phyloP scores from a whole-genome alignment of 495 filamentous ascomycete species.

The Aspergillus campestris region DNA sequence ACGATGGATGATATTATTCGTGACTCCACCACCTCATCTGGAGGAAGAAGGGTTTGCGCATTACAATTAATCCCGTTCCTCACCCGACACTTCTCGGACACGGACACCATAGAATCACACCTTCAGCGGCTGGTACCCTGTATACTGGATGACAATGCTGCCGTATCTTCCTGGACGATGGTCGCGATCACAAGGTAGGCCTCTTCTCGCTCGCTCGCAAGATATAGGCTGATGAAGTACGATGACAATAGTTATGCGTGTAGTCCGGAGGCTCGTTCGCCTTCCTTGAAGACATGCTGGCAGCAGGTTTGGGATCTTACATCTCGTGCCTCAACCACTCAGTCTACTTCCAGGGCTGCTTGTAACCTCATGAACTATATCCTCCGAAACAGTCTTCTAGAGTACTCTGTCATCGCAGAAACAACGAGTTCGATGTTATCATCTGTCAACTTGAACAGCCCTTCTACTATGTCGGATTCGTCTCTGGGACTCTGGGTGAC shows the following conservation, averaged over 20 bases:
- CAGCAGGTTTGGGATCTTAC: conserved; percentile 66
- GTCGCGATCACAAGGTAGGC: conserved; percentile 52
- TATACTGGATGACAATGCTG: conserved; percentile 48
- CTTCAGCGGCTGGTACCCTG: conserved; percentile 40
- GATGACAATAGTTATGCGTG: conserved; percentile 22
- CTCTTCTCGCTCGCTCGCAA: background rate
- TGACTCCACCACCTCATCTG: conserved; percentile 47
- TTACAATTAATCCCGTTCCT: conserved; percentile 77
- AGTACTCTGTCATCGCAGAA: conserved; percentile 53
- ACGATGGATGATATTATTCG: conserved; percentile 53
- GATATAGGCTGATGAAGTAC: background rate
- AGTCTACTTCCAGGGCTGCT: conserved; percentile 66
- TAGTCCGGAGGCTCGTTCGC: conserved; percentile 15
- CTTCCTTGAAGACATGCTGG: conserved; percentile 46
- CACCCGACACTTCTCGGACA: conserved; percentile 26
- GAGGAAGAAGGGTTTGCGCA: conserved; percentile 51
- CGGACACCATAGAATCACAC: conserved; percentile 35
- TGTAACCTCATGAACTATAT: conserved; percentile 67
- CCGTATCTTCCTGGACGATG: conserved; percentile 57
- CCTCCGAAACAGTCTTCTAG: conserved; percentile 51
- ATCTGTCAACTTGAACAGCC: conserved; percentile 72
- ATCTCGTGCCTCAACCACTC: conserved; percentile 59
- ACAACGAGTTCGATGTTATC: conserved; percentile 60
- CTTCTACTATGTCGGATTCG: conserved; percentile 69
- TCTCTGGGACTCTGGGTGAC: conserved; percentile 65